A percentile compares a stretch with the other conserved stretches of the same genome.
Conservation (phyloP, 116 monocot genomes). For the Zostera marina region DNA sequence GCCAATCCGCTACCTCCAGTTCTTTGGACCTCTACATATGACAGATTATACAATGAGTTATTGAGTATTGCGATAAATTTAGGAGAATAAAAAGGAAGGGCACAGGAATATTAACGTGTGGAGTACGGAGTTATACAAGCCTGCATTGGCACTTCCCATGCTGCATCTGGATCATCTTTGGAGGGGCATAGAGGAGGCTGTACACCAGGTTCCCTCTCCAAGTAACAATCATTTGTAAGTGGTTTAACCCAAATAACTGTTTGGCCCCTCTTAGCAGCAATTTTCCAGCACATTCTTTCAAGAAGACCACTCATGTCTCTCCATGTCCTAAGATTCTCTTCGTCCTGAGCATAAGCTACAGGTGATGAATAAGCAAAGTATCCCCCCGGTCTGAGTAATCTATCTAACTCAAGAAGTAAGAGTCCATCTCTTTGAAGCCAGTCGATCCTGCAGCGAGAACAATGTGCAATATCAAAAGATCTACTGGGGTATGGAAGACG, state of each 20-base stretch:
- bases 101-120: constrained; percentile 35
- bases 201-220: constrained; percentile 47
- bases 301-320: constrained; percentile 75
- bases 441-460: constrained; percentile 92
- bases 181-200: constrained; percentile 61
- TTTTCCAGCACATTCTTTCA: constrained; percentile 90
- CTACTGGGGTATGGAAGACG: constrained; percentile 85
- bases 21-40: constrained; percentile 25
- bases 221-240: constrained; percentile 77
- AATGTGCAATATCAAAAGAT: constrained; percentile 90
- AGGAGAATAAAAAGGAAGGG: neutral
- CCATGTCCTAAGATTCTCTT: constrained; percentile 85
- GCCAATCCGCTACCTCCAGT: constrained; percentile 60
- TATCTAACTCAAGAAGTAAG: constrained; percentile 77
- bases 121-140: constrained; percentile 83
- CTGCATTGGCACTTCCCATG: constrained; percentile 75
- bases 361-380: constrained; percentile 96
- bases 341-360: constrained; percentile 94
- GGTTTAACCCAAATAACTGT: constrained; percentile 95
- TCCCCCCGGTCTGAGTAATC: constrained; percentile 77
- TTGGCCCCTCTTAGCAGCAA: constrained; percentile 77
- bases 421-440: constrained; percentile 97
- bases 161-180: constrained; percentile 68
- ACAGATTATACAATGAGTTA: too few relatives aligned
- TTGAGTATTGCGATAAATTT: too few relatives aligned